Base-by-base conservation (phyloP, 1,139 yeast species). In the Protomyces inouyei region DNA sequence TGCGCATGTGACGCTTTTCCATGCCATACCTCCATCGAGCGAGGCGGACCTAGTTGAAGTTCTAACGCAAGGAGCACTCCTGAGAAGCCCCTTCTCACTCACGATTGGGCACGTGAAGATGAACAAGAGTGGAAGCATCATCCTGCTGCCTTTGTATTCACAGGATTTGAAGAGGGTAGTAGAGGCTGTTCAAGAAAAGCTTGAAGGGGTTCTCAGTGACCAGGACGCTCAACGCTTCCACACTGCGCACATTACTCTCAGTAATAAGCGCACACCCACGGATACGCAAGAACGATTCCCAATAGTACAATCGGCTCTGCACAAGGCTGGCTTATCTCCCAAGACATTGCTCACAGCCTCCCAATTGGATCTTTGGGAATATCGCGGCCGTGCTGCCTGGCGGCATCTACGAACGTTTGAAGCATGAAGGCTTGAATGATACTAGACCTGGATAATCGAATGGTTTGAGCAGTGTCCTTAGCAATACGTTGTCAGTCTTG, bases 311-410 rank as follows among this genome's bases (percentile, higher is more conserved):
- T 16, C 21, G n/a, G 55, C 61, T 10, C 32, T 57, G 12, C 46
- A 36, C 48, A 51, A 53, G 14, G 45, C 52, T 37, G 61, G 61
- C 16, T 6, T 57, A n/a, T 5, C 12, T 6, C 23, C 21, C 23
- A 21, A 21, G 23, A 43, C 21, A 10, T 6, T 18, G 23, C 12
- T 43, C 23, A 16, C 21, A n/a, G 48, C 48, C 12, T 43, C 48
- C 12, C 23, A 18, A 21, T 8, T 43, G 5, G 61, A 57, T 38
- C 25, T 57, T n/a, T 57, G 61, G 61, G 25, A 14, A 6, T 57
- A 57, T 16, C 55, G 61, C n/a, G 61, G 61, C 12, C 48, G 52
- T 21, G 52, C 52, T 14, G 55, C 61, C 10, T 57, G 61, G 61
- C 25, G 37, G 32, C 48, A 43, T 21, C 14, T 43, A 18, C 48